Evolutionary conservation across 2,329 filamentous ascomycete species (phyloP).

Genomic region (Diaporthe velutina): DNA sequence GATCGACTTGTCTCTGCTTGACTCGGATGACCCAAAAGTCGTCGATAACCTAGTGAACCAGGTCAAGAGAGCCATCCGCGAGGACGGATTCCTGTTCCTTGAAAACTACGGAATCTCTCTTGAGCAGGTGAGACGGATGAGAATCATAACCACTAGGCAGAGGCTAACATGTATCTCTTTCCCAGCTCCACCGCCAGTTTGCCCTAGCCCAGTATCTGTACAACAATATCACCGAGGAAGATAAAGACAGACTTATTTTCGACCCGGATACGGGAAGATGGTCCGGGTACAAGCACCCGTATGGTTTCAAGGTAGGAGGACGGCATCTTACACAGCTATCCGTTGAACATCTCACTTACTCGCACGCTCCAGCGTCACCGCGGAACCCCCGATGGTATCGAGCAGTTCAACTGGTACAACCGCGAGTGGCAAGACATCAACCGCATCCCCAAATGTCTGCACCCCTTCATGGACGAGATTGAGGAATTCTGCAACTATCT

Average conservation of each 20-base stretch:
- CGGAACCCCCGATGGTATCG: slow-evolving; percentile 61
- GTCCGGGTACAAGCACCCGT: slow-evolving; percentile 64
- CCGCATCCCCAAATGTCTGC: slow-evolving; percentile 59
- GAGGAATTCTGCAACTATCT: slow-evolving; percentile 55
- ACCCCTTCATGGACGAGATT: slow-evolving; percentile 64
- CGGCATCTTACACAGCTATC: no score
- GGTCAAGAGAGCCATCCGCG: slow-evolving; percentile 56
- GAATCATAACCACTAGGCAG: neutral
- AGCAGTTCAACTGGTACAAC: slow-evolving; percentile 68
- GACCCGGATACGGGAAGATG: slow-evolving; percentile 59
- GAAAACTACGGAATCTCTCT: slow-evolving; percentile 64
- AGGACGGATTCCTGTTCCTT: slow-evolving; percentile 61
- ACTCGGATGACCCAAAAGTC: slow-evolving; percentile 56
- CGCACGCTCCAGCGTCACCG: slow-evolving; percentile 51
- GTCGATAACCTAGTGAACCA: slow-evolving; percentile 58
- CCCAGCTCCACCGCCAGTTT: slow-evolving; percentile 63
- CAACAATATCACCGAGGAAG: slow-evolving; percentile 61
- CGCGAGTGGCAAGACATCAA: slow-evolving; percentile 57
- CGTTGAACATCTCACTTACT: neutral
- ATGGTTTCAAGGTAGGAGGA: slow-evolving; percentile 54
- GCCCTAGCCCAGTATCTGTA: slow-evolving; percentile 63
- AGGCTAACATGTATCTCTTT: neutral
- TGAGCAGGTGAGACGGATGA: slow-evolving; percentile 47
- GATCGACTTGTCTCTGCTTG: slow-evolving; percentile 58
- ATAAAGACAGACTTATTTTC: slow-evolving; percentile 62